phyloP scores from a whole-genome alignment of 169 alveolate genomes.

The Ichthyophthirius multifiliis region DNA sequence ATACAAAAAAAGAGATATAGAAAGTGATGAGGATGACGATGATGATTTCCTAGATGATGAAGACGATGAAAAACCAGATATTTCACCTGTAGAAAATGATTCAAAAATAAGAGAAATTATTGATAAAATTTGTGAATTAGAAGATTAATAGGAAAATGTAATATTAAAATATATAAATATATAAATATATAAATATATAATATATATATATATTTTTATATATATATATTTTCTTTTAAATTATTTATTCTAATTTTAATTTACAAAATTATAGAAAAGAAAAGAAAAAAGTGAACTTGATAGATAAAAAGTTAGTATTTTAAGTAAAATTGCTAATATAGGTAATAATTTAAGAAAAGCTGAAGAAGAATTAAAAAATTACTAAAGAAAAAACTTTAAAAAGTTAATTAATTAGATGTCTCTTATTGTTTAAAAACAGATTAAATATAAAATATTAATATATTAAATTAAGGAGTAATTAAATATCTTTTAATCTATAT shows the following conservation, averaged over 20 bases:
- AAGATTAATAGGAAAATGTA: slow-evolving; percentile 26
- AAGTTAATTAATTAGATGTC: slow-evolving; percentile 66
- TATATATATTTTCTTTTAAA: not conserved
- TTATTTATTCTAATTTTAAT: not conserved
- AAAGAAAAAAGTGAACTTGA: slow-evolving; percentile 70
- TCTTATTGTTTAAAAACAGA: slow-evolving; percentile 49
- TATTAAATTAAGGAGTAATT: not conserved
- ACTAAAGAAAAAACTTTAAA: slow-evolving; percentile 75
- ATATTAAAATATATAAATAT: no score
- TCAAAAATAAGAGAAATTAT: slow-evolving; percentile 27
- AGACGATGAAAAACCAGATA: slow-evolving; percentile 79
- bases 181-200: slow-evolving; percentile 49
- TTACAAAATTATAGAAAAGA: slow-evolving; percentile 41
- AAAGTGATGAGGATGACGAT: slow-evolving; percentile 63
- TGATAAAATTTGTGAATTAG: slow-evolving; percentile 41
- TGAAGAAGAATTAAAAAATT: slow-evolving; percentile 60
- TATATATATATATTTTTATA: slow-evolving; percentile 40
- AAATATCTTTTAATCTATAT: no score
- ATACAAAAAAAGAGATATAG: slow-evolving; percentile 38
- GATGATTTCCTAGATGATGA: slow-evolving; percentile 61
- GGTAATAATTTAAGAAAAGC: slow-evolving; percentile 72
- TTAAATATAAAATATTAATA: slow-evolving; percentile 16
- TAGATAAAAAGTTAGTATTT: slow-evolving; percentile 61
- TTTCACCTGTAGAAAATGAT: slow-evolving; percentile 34
- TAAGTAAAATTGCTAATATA: slow-evolving; percentile 61